Base-by-base conservation (phyloP, 106 monocot genomes). In the Dendrobium catenatum region DNA sequence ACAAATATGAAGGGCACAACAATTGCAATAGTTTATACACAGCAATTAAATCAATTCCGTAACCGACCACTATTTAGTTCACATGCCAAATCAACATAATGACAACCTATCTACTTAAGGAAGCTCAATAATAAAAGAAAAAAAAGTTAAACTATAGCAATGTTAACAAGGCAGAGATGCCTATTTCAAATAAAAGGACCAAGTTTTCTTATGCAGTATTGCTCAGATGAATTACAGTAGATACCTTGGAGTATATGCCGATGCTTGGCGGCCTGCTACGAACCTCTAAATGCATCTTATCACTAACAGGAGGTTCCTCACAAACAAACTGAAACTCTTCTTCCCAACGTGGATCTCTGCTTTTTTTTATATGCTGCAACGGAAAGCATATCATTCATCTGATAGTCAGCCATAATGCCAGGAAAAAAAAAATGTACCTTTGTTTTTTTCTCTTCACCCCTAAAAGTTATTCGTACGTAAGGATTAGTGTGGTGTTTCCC, bases 401-500 rank as follows among this genome's bases (percentile, higher is more conserved):
- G 16, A 4, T 31, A 27, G 37, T 37, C 33, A 9, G 11, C 5
- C 33, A 70, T 70, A 3, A 9, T 22, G 15, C 13, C 31, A 46
- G 1, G 54, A 68, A 16, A 22, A 24, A 19, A 19, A 51, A 5
- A 0, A 43, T 22, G 17, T 86, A 93, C 97, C 97, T 94, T 91
- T 41, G 97, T 98, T 82, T 93, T 96, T 74, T 80, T 93, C 78
- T 88, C 83, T 61, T 96, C 93, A 40, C 93, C 95, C 80, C 78
- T 93, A 82, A 96, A 96, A 85, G 86, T 80, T 80, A 96, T 64
- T 19, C 79, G 78, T 33, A 88, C 93, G 78, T 89, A 93, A 22
- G 95, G 95, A 84, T 96, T 96, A 18, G 89, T 96, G 55, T 96
- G 95, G 74, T 96, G 91, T 68, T 93, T 93, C 46, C 95, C 95